Percentiles rank a stretch among this genome's conserved stretches.
phyloP scores from a whole-genome alignment of 352 stramenopile genomes.

The Pythium scleroteichum region DNA sequence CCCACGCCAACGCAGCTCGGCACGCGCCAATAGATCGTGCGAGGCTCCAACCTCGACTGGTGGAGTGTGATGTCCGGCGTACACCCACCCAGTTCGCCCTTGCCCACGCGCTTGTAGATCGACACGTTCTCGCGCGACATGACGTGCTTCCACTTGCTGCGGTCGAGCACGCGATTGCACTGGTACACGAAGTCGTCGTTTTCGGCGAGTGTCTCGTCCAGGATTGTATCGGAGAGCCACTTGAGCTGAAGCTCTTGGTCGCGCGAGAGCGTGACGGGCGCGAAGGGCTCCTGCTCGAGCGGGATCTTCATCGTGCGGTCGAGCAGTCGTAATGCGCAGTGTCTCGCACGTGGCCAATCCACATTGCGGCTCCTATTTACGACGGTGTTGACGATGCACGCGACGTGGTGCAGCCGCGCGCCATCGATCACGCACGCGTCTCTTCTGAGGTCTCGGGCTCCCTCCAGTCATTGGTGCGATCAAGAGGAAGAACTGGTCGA shows the following conservation, averaged over 20 bases:
- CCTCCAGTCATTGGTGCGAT: not conserved
- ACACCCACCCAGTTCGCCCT: constrained; percentile 3
- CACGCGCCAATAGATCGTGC: constrained; percentile 36
- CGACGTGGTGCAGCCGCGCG: no score
- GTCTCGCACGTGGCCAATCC: not conserved
- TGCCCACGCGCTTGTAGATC: constrained; percentile 30
- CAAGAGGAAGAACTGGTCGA: no score
- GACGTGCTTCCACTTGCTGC: constrained; percentile 19
- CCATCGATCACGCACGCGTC: no score
- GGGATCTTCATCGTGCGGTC: constrained; percentile 47
- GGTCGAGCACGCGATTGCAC: constrained; percentile 7
- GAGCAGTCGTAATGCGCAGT: no score
- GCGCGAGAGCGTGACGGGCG: constrained; percentile 40
- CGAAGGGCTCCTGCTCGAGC: constrained; percentile 50
- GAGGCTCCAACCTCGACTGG: constrained; percentile 14
- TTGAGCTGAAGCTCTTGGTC: constrained; percentile 17
- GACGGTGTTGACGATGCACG: not conserved
- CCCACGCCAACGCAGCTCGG: constrained; percentile 25
- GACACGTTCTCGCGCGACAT: constrained; percentile 39
- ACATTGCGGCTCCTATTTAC: not conserved
- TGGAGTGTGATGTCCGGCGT: constrained; percentile 23
- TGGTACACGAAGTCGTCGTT: constrained; percentile 12
- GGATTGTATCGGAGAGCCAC: constrained; percentile 9
- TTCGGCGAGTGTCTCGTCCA: constrained; percentile 16
- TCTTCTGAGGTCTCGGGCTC: not conserved